phyloP scores from a whole-genome alignment of 805 yeast species.

The Teunomyces tritomae region DNA sequence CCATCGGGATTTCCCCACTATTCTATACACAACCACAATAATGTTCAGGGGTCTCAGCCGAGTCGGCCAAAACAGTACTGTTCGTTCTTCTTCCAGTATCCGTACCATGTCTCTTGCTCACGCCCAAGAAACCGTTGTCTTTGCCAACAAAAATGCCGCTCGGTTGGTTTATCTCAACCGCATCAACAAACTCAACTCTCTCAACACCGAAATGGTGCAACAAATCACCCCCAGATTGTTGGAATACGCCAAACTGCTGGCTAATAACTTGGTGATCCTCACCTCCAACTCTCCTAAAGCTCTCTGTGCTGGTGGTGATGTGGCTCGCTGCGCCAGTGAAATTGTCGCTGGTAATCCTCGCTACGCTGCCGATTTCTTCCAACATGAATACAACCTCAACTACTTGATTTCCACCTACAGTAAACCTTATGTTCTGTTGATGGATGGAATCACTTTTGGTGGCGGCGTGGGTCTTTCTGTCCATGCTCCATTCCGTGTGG shows the following conservation, averaged over 20 bases:
- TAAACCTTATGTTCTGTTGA: conserved; percentile 82
- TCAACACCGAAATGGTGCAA: conserved; percentile 71
- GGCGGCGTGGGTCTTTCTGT: conserved; percentile 94
- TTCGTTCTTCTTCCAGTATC: conserved; percentile 1
- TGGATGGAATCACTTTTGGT: conserved; percentile 96
- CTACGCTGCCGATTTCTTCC: conserved; percentile 65
- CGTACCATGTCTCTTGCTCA: conserved; percentile 13
- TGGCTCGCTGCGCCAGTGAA: conserved; percentile 68
- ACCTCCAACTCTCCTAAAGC: conserved; percentile 67
- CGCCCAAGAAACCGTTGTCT: conserved; percentile 56
- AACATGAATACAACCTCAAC: conserved; percentile 77
- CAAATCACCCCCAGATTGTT: conserved; percentile 68
- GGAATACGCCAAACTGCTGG: conserved; percentile 71
- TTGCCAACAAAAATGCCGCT: conserved; percentile 59
- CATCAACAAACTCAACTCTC: conserved; percentile 79
- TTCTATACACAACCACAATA: conserved; percentile 2
- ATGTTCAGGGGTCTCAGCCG: conserved; percentile 2
- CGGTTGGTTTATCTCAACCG: conserved; percentile 78
- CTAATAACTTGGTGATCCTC: conserved; percentile 64
- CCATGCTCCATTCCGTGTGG: conserved; percentile 89
- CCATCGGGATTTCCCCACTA: not conserved
- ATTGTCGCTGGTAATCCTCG: conserved; percentile 47
- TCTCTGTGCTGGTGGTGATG: conserved; percentile 97
- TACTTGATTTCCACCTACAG: conserved; percentile 75
- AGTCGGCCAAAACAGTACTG: not conserved